Evolutionary conservation across 148 eudicot species (phyloP), one percentile per base, ranked within the genome.

Genomic region (Oxyria digyna): DNA sequence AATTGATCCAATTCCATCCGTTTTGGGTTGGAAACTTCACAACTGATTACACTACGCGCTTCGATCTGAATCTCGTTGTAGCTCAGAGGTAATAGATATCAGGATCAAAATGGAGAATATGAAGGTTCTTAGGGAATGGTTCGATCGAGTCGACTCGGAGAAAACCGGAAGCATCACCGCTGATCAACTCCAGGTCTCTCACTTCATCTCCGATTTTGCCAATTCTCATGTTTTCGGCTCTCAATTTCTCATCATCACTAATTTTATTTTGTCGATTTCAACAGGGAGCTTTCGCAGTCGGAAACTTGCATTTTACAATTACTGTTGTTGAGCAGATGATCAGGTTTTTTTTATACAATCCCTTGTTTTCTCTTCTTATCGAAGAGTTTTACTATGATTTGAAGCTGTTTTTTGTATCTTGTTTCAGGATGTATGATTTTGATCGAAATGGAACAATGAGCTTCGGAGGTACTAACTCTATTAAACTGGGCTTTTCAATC

Each of bases 251-350:
- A 6, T 49, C 57, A 49, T 10, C 57, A 49, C 57, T 32, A 9
- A 0, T 35, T 37, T 12, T 65, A 3, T 8, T 4, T 35, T 48
- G 21, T 32, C 20, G 32, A 46, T 72, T 20, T 75, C 4, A 71
- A 73, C 80, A 91, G 97, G 75, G 67, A 41, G 97, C 97, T 20
- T 78, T 91, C 72, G 78, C 90, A 6, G 89, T 80, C 11, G 96
- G 97, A 80, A 91, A 91, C 82, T 83, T 91, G 23, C 76, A 89
- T 40, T 83, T 91, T 76, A 67, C 97, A 11, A 68, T 87, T 68
- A 78, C 97, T 33, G 77, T 91, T 81, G 97, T 89, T 62, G 90
- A 91, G 72, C 97, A 91, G 73, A 91, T 91, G 97, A 87, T 91
- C 85, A 91, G 97, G 97, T 85, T 15, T 17, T 85, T 15, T 17